These are phyloP conservation scores for Pelargonium fulgidum DNA, from an alignment of 441 rosid genomes.

Conservation along the genomic window DNA sequence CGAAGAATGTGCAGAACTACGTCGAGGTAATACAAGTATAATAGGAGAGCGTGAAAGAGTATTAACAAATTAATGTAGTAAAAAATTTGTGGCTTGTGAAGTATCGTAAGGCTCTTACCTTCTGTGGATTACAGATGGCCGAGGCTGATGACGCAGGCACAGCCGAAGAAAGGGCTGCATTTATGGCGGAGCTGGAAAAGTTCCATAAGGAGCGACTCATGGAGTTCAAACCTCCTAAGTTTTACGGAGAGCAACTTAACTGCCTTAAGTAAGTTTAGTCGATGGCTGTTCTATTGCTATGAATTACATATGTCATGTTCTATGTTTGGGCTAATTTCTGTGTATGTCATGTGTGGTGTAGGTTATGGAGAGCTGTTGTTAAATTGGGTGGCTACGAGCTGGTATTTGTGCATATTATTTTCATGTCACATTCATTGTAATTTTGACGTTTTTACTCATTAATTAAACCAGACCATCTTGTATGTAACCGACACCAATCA, in stretches of 20 bases:
- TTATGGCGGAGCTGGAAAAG: slow-evolving; percentile 71
- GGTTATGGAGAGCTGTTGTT: slow-evolving; percentile 83
- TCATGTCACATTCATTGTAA: slow-evolving; percentile 12
- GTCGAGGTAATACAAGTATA: slow-evolving; percentile 40
- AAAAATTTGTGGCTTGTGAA: slow-evolving; percentile 4
- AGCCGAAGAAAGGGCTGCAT: slow-evolving; percentile 55
- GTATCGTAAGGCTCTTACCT: background rate
- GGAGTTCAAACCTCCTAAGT: slow-evolving; percentile 79
- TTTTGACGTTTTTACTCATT: background rate
- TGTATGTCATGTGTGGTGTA: slow-evolving; percentile 28
- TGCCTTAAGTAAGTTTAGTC: slow-evolving; percentile 60
- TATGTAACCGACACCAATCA: no score
- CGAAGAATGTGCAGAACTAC: slow-evolving; percentile 26
- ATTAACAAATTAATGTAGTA: background rate
- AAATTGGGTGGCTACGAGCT: slow-evolving; percentile 84
- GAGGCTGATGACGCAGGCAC: slow-evolving; percentile 58
- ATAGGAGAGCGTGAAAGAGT: background rate
- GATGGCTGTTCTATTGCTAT: background rate
- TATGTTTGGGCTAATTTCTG: slow-evolving; percentile 8
- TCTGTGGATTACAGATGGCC: slow-evolving; percentile 40
- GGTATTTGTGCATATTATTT: slow-evolving; percentile 40
- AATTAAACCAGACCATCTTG: no score
- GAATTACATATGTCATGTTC: slow-evolving; percentile 8
- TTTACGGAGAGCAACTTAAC: slow-evolving; percentile 76
- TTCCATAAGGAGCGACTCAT: slow-evolving; percentile 49